phyloP scores from a whole-genome alignment of 177 flowering plant species.

The Vitis hybrid region DNA sequence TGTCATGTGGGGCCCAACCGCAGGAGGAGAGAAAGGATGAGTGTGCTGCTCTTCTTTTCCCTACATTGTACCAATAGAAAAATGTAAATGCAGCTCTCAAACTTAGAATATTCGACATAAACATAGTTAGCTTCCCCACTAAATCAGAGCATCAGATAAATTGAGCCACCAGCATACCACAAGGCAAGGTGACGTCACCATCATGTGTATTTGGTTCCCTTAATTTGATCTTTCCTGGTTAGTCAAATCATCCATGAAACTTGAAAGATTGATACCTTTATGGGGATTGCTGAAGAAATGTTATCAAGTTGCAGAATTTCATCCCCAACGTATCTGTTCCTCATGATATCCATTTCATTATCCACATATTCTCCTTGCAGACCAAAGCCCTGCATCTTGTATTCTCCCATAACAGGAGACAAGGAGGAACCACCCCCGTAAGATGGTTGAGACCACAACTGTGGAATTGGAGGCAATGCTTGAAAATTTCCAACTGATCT shows the following conservation, averaged over 20 bases:
- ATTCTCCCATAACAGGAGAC: too few relatives aligned
- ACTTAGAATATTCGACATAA: too few relatives aligned
- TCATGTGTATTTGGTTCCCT: neutral
- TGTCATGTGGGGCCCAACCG: slow-evolving; percentile 5
- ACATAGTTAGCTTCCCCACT: too few relatives aligned
- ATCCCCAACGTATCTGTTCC: slow-evolving; percentile 5
- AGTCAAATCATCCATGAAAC: neutral
- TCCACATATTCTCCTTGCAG: too few relatives aligned
- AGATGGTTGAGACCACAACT: too few relatives aligned
- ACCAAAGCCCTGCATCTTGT: too few relatives aligned
- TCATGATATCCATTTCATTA: too few relatives aligned
- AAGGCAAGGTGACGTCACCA: neutral
- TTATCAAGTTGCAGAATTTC: slow-evolving; percentile 11
- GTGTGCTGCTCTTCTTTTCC: slow-evolving; percentile 13
- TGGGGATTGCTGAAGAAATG: slow-evolving; percentile 6
- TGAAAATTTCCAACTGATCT: too few relatives aligned
- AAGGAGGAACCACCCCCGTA: too few relatives aligned
- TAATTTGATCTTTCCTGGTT: neutral
- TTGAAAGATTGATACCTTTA: slow-evolving; percentile 9
- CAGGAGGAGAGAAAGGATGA: slow-evolving; percentile 4
- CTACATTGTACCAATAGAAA: slow-evolving; percentile 4
- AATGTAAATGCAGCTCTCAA: slow-evolving; percentile 2
- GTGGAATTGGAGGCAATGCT: too few relatives aligned
- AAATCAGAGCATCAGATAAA: too few relatives aligned
- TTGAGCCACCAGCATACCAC: neutral